Percentiles rank a stretch among this genome's conserved stretches.
These are phyloP conservation scores for Phalaenopsis equestris DNA, from an alignment of 106 monocot genomes.

Conservation along the genomic window DNA sequence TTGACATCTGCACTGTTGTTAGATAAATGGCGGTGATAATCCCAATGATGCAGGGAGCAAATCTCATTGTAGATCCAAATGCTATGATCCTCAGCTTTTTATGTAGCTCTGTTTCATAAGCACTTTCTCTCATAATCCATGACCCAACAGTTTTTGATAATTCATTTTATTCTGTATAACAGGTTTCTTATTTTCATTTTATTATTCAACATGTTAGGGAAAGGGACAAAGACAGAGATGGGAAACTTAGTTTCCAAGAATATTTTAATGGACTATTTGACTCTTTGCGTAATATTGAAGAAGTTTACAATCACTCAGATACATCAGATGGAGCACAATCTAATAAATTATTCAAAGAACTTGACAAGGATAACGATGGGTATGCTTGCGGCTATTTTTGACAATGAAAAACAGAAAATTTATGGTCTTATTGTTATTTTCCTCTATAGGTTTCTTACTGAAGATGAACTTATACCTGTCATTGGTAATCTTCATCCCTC, in stretches of 20 bases:
- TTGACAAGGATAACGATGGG: constrained; percentile 82
- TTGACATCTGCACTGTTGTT: not conserved
- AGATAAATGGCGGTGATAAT: not conserved
- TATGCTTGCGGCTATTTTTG: constrained; percentile 17
- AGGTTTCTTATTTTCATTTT: not conserved
- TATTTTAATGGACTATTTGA: constrained; percentile 77
- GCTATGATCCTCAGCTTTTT: not conserved
- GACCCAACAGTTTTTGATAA: not conserved
- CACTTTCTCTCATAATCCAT: not conserved
- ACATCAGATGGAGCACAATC: constrained; percentile 35
- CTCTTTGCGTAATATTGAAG: constrained; percentile 49
- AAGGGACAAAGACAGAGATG: constrained; percentile 80
- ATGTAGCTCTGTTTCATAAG: not conserved
- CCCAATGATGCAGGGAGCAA: not conserved
- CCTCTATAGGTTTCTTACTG: constrained; percentile 55
- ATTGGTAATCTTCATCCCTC: constrained; percentile 76
- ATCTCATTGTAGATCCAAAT: not conserved
- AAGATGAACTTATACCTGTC: constrained; percentile 58
- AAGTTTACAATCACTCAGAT: constrained; percentile 31
- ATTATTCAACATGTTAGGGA: constrained; percentile 33
- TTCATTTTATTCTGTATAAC: not conserved
- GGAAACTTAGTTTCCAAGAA: constrained; percentile 84
- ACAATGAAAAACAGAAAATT: not conserved
- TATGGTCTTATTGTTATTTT: constrained; percentile 13
- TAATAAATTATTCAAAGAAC: constrained; percentile 53